phyloP scores from a whole-genome alignment of 1,284 basidiomycete species.

The Salmacisia buchloeana region DNA sequence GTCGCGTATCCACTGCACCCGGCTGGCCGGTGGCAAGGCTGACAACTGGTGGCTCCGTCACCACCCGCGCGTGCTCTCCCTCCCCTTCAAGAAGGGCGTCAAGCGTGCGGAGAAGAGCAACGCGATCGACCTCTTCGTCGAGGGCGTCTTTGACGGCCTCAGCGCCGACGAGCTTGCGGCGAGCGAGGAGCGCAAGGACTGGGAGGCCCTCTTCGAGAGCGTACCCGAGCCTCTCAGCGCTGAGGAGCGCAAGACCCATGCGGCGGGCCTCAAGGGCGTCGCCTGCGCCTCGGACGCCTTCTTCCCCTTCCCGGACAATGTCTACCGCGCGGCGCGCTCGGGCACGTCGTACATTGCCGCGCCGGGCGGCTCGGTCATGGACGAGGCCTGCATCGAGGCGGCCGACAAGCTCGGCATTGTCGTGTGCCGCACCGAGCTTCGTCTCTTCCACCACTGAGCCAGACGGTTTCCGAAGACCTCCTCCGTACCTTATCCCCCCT shows the following conservation, averaged over 20 bases:
- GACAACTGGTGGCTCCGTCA: slow-evolving; percentile 99
- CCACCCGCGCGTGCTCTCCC: slow-evolving; percentile 80
- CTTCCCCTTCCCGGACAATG: slow-evolving; percentile 99
- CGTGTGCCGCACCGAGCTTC: slow-evolving; percentile 44
- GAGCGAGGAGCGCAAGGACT: slow-evolving; percentile 69
- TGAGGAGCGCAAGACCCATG: slow-evolving; percentile 60
- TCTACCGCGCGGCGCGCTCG: slow-evolving; percentile 83
- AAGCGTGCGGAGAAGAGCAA: slow-evolving; percentile 98
- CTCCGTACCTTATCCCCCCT: slow-evolving; percentile 40
- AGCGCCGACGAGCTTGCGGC: slow-evolving; percentile 54
- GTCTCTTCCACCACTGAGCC: slow-evolving; percentile 48
- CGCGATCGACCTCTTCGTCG: slow-evolving; percentile 93
- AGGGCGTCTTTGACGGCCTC: slow-evolving; percentile 68
- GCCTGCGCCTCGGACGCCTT: slow-evolving; percentile 94
- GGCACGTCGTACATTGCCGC: slow-evolving; percentile 90
- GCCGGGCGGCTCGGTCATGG: slow-evolving; percentile 94
- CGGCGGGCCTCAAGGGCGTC: slow-evolving; percentile 61
- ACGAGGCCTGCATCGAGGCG: slow-evolving; percentile 55
- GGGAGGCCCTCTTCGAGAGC: slow-evolving; percentile 81
- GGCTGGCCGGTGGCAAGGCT: slow-evolving; percentile 93
- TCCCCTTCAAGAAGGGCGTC: slow-evolving; percentile 94
- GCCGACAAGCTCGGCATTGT: slow-evolving; percentile 47
- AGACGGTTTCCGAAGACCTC: slow-evolving; percentile 36
- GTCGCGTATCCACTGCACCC: slow-evolving; percentile 97
- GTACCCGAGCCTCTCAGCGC: slow-evolving; percentile 65